Percentiles rank a stretch among this genome's conserved stretches.
Evolutionary conservation across 1,284 basidiomycete genomes (phyloP).

Genomic region (Ceratobasidium sp.): DNA sequence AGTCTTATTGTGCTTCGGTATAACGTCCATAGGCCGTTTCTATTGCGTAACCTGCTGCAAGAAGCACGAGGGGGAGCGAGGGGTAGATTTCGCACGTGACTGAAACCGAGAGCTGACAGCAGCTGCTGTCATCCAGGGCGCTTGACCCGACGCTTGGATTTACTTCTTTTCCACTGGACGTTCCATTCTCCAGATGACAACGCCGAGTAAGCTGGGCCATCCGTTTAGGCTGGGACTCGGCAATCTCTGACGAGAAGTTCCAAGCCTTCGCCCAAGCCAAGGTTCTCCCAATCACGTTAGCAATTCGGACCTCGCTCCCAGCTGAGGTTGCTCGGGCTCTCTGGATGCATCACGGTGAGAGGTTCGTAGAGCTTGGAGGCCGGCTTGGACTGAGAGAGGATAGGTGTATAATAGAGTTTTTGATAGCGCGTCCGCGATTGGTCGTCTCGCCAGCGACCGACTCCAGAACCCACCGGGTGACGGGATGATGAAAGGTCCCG

Average conservation of each 20-base stretch:
- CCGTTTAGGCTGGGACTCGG: constrained; percentile 11
- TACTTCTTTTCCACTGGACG: constrained; percentile 15
- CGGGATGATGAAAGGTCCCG: constrained; percentile 11
- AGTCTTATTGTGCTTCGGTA: constrained; percentile 30
- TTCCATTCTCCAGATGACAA: constrained; percentile 24
- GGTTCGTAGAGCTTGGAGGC: not conserved
- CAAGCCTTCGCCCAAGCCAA: constrained; percentile 20
- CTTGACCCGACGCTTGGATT: constrained; percentile 1
- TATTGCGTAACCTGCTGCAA: not conserved
- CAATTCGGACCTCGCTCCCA: not conserved
- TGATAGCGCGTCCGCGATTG: not conserved
- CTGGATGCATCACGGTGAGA: not conserved
- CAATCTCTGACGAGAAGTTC: constrained; percentile 29
- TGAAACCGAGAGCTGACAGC: too few species aligned
- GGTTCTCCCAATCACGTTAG: constrained; percentile 30
- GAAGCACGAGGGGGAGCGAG: too few species aligned
- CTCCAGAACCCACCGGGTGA: constrained; percentile 30
- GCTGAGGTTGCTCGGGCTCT: not conserved
- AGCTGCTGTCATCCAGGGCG: too few species aligned
- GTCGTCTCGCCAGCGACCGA: not conserved
- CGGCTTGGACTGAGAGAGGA: not conserved
- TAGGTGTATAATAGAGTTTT: constrained; percentile 6
- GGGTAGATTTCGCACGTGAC: too few species aligned
- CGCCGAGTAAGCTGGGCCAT: constrained; percentile 32
- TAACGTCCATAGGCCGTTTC: constrained; percentile 33